Evolutionary conservation across 495 filamentous ascomycete genomes (phyloP).

Genomic region (Neurospora sublineolata): DNA sequence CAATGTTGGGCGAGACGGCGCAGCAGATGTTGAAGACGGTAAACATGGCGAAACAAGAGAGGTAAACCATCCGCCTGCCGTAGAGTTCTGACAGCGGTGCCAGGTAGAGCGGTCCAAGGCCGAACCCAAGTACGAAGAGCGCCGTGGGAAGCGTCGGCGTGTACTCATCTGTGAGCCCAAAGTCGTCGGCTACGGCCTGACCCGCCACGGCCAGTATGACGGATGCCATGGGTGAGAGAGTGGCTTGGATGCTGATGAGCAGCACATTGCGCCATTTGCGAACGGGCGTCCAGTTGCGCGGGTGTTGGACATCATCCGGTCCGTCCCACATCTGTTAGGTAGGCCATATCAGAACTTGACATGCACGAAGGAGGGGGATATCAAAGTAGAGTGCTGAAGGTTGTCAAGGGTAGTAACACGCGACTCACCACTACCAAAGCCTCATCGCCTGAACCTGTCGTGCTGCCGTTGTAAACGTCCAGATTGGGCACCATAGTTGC

Average conservation of each 20-base stretch:
- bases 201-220: not conserved
- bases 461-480: not conserved
- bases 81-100: conserved; percentile 68
- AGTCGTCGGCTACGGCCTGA: not conserved
- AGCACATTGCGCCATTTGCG: not conserved
- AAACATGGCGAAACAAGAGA: conserved; percentile 54
- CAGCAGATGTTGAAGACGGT: conserved; percentile 60
- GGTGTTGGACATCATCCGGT: not conserved
- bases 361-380: not conserved
- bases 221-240: not conserved
- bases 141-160: not conserved
- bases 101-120: conserved; percentile 40
- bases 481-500: not conserved
- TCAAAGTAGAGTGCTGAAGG: too few relatives aligned
- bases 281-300: not conserved
- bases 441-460: not conserved
- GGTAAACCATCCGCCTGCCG: conserved; percentile 52
- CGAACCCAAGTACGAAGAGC: conserved; percentile 33
- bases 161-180: not conserved
- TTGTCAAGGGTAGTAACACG: not conserved
- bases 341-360: not conserved
- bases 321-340: not conserved
- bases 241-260: not conserved
- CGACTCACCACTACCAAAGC: not conserved
- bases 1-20: conserved; percentile 50